Evolutionary conservation across 2,329 filamentous ascomycete species (phyloP).

Genomic region (Blastomyces gilchristii): DNA sequence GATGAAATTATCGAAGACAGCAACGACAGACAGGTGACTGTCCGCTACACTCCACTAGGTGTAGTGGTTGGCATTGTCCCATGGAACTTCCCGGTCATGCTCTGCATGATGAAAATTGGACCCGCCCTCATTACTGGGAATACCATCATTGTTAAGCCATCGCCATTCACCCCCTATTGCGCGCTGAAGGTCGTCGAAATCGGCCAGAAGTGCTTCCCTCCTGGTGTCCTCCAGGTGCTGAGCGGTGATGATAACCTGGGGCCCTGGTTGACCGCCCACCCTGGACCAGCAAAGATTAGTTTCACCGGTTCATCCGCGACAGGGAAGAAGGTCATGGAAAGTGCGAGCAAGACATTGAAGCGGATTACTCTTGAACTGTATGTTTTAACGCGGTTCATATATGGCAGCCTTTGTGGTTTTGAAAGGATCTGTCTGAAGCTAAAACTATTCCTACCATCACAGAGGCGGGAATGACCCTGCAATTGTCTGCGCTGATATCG

Average conservation of each 20-base stretch:
- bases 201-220: constrained; percentile 40
- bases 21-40: constrained; percentile 26
- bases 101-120: constrained; percentile 42
- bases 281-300: constrained; percentile 46
- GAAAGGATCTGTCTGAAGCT: background rate
- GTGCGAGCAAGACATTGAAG: constrained; percentile 44
- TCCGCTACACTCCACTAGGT: constrained; percentile 32
- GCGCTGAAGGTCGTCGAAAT: constrained; percentile 46
- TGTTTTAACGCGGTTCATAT: background rate
- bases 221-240: constrained; percentile 47
- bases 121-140: constrained; percentile 44
- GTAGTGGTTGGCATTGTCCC: constrained; percentile 47
- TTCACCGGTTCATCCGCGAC: constrained; percentile 50
- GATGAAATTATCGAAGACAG: constrained; percentile 42
- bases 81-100: constrained; percentile 45
- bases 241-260: constrained; percentile 48
- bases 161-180: constrained; percentile 46
- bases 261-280: constrained; percentile 45
- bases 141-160: constrained; percentile 46
- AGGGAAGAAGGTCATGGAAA: constrained; percentile 41
- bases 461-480: constrained; percentile 47
- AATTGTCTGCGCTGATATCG: constrained; percentile 45
- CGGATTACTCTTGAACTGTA: constrained; percentile 42
- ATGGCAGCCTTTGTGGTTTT: background rate
- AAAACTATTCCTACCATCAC: background rate